Conservation (phyloP, 495 filamentous ascomycete genomes). For the Aspergillus heteromorphus region DNA sequence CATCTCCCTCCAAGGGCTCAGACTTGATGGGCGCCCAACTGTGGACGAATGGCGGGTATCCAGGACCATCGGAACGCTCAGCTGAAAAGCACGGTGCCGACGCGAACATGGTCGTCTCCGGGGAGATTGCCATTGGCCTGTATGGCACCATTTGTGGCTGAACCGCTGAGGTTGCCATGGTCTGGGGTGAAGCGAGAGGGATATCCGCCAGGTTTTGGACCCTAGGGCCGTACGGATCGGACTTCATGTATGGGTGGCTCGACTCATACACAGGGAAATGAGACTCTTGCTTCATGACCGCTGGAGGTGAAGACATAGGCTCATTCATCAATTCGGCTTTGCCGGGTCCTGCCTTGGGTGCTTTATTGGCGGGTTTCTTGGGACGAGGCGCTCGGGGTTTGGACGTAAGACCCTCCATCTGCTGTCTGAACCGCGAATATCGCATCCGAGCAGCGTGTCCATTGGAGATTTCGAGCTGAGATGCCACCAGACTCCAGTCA, state of each 20-base stretch:
- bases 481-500: constrained; percentile 67
- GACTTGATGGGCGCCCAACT: constrained; percentile 17
- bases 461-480: constrained; percentile 61
- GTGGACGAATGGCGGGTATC: neutral
- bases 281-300: constrained; percentile 12
- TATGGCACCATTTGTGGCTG: constrained; percentile 1
- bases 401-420: constrained; percentile 47
- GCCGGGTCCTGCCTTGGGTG: constrained; percentile 6
- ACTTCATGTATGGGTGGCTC: constrained; percentile 15
- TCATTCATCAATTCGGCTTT: constrained; percentile 5
- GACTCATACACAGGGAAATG: constrained; percentile 1
- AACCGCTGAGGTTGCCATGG: neutral
- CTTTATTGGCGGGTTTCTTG: constrained; percentile 18
- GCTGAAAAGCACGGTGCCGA: neutral
- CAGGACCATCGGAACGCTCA: neutral
- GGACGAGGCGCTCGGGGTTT: constrained; percentile 16
- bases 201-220: constrained; percentile 12
- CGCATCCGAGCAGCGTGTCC: constrained; percentile 81
- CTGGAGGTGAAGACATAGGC: neutral
- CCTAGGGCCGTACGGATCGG: constrained; percentile 13
- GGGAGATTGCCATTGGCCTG: neutral
- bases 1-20: constrained; percentile 5
- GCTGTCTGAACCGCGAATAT: constrained; percentile 61
- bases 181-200: constrained; percentile 3
- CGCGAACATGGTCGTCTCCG: neutral